Base-by-base conservation (phyloP, 2,329 filamentous ascomycete species). In the Penicillium sp. region DNA sequence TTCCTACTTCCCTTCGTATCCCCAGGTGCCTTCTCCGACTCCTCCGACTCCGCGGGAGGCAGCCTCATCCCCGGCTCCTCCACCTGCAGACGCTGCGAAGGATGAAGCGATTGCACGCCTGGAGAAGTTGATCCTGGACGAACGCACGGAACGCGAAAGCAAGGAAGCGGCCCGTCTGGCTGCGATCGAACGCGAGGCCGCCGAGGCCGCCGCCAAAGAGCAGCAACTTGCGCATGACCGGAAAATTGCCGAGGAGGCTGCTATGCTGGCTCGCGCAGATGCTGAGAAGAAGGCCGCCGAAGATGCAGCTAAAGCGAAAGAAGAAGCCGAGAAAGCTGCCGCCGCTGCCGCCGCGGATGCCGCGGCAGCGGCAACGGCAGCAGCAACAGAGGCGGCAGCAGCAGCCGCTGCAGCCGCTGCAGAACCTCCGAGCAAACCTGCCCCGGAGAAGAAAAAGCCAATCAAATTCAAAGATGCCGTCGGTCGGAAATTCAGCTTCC, bases 401-500 rank as follows among this genome's bases (percentile, higher is more conserved):
- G 75, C 76, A 5, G 69, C 69, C 1, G 68, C 72, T 58, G 66
- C 61, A 32, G 65, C 66, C 23, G 68, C 67, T 6, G 65, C 64
- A 20, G 67, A 61, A n/a, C 67, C 63, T 35, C 66, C 64, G 64
- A 60, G 39, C 65, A 63, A 24, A 65, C 65, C 69, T n/a, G 74
- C 77, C 2, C 76, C 80, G n/a, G 75, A 78, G 48, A 77, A 78
- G 58, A 87, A 89, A 68, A 77, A 83, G 38, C 88, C 88, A 2
- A 88, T 95, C 67, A 86, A 85, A 59, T 95, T 95, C 74, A 95
- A 95, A 71, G 91, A 96, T 66, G 90, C 90, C 0, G 83, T 96
- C 13, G 88, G 89, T 28, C 81, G 91, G 58, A 95, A 95, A 69
- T 96, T 95, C 68, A 93, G 83, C 71, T 95, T 96, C 64, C 91